A percentile compares a stretch with the other conserved stretches of the same genome.
Evolutionary conservation across 208 protist genomes (phyloP).

Genomic region (Wallacemonas sp.): DNA sequence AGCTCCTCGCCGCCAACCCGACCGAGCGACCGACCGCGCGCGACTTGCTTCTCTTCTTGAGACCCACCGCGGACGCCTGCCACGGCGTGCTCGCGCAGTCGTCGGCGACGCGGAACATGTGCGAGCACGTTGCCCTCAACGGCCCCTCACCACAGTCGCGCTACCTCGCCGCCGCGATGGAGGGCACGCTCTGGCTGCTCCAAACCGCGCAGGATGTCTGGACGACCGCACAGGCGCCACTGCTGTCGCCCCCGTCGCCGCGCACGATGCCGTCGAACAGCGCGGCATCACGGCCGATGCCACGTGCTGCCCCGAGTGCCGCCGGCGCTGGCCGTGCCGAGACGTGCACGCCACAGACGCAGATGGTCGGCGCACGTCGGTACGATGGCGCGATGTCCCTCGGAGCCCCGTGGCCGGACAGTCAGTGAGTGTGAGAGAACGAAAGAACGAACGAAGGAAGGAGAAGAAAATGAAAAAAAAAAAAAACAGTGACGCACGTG

Average conservation of each 20-base stretch:
- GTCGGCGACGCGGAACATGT: constrained; percentile 17
- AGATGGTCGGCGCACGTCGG: constrained; percentile 1
- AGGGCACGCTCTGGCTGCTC: constrained; percentile 37
- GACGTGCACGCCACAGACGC: constrained; percentile 34
- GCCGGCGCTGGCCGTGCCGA: constrained; percentile 22
- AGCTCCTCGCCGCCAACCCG: constrained; percentile 60
- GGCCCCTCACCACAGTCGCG: constrained; percentile 26
- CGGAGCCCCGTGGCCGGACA: constrained; percentile 11
- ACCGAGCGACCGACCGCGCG: constrained; percentile 64
- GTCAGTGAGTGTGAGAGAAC: constrained; percentile 13
- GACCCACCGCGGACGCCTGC: constrained; percentile 42
- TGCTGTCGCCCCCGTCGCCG: too few relatives aligned
- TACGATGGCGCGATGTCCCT: background rate
- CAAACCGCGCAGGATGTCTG: constrained; percentile 18
- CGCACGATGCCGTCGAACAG: too few relatives aligned
- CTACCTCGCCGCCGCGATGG: constrained; percentile 35
- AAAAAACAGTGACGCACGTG: background rate
- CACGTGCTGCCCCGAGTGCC: too few relatives aligned
- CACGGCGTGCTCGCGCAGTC: constrained; percentile 22
- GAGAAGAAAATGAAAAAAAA: background rate
- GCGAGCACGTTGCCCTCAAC: background rate
- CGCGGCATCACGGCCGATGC: too few relatives aligned
- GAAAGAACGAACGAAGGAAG: constrained; percentile 19
- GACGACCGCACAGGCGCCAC: background rate
- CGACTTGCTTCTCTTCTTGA: constrained; percentile 63